Base-by-base conservation (phyloP, 2,329 filamentous ascomycete genomes). In the Fusarium clavum region DNA sequence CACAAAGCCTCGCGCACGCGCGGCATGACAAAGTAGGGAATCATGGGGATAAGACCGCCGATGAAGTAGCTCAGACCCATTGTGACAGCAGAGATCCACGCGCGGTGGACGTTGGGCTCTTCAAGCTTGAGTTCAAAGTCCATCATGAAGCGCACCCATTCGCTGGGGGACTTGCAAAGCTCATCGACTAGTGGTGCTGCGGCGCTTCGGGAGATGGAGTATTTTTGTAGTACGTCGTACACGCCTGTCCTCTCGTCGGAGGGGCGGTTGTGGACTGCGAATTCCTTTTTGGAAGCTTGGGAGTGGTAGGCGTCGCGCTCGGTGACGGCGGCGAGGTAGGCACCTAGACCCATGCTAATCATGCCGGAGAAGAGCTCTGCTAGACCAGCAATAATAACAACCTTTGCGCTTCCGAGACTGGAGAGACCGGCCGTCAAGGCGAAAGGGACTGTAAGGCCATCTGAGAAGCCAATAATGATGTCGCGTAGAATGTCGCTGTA, bases 381-480 rank as follows among this genome's bases (percentile, higher is more conserved):
- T 30, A 93, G 82, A 9, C 92, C 92, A 54, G 90, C 92, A 69
- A 91, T 88, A 62, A 95, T 88, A 69, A 92, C 90, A 6, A 91
- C 86, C 51, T 84, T 86, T 32, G 88, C 89, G 76, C 88, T 84
- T n/a, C 89, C 89, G 47, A 92, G 82, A 53, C 85, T 86, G 4
- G 88, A 90, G 3, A 94, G 83, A 16, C 92, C 92, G 1, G 92
- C 92, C 0, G 91, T 94, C 40, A 94, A 83, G 18, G 92, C 92
- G 72, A 94, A 94, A 0, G 92, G 92, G 0, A 94, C 92, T 0
- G 92, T 94, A 72, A 94, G 84, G 18, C 92, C 92, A 75, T 94
- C 92, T 1, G 92, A 90, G 72, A 94, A 89, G 56, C 92, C 92
- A 71, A 94, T 90, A 64, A 92, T 93, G 67, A 90, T 85, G 78